Evolutionary conservation across 2,329 filamentous ascomycete genomes (phyloP).

Genomic region (Aspergillus jensenii): DNA sequence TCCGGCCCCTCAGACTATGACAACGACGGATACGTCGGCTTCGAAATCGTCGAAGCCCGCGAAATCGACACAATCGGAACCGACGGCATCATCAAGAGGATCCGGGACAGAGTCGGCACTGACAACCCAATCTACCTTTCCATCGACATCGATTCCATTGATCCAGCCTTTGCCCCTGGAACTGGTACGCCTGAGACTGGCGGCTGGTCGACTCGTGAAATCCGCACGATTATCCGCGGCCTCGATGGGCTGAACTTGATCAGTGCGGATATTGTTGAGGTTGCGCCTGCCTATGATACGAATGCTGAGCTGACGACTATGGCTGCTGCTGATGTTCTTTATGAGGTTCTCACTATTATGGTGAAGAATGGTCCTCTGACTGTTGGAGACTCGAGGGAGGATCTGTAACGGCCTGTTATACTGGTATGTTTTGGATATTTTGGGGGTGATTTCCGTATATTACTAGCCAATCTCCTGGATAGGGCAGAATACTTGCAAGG

Average conservation of each 20-base stretch:
- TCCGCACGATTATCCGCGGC: slow-evolving; percentile 59
- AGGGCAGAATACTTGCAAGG: too few species aligned
- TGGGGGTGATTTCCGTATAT: background rate
- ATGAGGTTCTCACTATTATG: slow-evolving; percentile 80
- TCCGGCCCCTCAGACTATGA: slow-evolving; percentile 78
- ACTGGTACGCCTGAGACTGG: slow-evolving; percentile 63
- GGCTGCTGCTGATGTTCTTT: slow-evolving; percentile 61
- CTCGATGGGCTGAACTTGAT: slow-evolving; percentile 59
- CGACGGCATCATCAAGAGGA: slow-evolving; percentile 75
- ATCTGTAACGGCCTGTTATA: background rate
- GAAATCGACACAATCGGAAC: slow-evolving; percentile 69
- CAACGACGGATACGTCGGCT: slow-evolving; percentile 81
- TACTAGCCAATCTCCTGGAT: too few species aligned
- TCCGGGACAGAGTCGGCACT: slow-evolving; percentile 71
- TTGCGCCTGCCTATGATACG: slow-evolving; percentile 63
- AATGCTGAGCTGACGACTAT: slow-evolving; percentile 58
- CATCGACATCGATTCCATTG: slow-evolving; percentile 84
- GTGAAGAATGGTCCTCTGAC: slow-evolving; percentile 70
- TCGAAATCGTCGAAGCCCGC: slow-evolving; percentile 75
- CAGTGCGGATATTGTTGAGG: slow-evolving; percentile 62
- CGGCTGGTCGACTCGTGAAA: slow-evolving; percentile 61
- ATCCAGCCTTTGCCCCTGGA: slow-evolving; percentile 65
- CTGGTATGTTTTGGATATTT: background rate
- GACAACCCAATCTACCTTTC: slow-evolving; percentile 75
- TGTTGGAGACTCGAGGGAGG: background rate